These are phyloP conservation scores for Arabidopsis suecica DNA, from an alignment of 345 rosid species.

Conservation along the genomic window DNA sequence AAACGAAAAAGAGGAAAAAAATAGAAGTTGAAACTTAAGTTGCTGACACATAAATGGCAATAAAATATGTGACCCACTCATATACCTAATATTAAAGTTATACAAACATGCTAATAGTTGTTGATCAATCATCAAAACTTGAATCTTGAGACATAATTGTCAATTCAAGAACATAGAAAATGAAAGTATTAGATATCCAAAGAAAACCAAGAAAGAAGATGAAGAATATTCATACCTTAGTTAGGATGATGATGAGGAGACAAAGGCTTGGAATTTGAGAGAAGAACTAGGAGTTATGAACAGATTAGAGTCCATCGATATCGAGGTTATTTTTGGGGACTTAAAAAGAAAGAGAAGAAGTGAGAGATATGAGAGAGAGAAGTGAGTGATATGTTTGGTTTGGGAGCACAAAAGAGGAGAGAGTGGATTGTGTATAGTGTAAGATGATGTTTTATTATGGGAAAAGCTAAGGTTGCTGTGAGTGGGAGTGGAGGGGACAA, in stretches of 20 bases:
- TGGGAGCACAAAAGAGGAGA: conserved; percentile 44
- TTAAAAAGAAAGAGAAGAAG: conserved; percentile 14
- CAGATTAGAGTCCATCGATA: conserved; percentile 26
- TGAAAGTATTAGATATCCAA: neutral
- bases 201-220: neutral
- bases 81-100: neutral
- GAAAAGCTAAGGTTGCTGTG: conserved; percentile 60
- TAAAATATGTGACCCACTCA: conserved; percentile 9
- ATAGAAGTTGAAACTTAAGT: neutral
- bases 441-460: conserved; percentile 58
- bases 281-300: conserved; percentile 30
- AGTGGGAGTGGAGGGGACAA: conserved; percentile 55
- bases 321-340: neutral
- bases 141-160: neutral
- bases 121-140: conserved; percentile 29
- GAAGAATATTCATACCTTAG: conserved; percentile 13
- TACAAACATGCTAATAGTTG: conserved; percentile 8
- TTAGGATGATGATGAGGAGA: conserved; percentile 19
- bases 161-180: conserved; percentile 13
- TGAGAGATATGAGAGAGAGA: conserved; percentile 4
- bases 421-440: conserved; percentile 40
- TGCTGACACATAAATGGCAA: conserved; percentile 17
- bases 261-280: conserved; percentile 33
- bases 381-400: conserved; percentile 40
- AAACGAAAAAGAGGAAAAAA: conserved; percentile 8